phyloP scores from a whole-genome alignment of 805 yeast species.

The Candida golubevii region DNA sequence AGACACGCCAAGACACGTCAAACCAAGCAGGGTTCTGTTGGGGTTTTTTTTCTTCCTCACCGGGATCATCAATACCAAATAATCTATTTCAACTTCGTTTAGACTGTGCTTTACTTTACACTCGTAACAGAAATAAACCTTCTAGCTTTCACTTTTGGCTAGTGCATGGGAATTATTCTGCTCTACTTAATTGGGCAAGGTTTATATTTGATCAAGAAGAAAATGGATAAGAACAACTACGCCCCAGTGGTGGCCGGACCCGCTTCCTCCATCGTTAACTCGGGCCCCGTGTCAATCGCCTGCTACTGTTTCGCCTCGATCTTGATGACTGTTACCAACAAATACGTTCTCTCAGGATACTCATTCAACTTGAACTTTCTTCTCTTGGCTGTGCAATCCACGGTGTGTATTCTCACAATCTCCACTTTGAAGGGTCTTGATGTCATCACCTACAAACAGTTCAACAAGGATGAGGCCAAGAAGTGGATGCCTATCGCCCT shows the following conservation, averaged over 20 bases:
- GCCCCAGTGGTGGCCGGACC: constrained; percentile 19
- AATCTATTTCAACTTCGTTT: no score
- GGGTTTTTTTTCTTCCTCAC: not conserved
- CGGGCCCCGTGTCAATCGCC: constrained; percentile 65
- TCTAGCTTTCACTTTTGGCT: not conserved
- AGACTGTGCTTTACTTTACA: no score
- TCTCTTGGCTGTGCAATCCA: constrained; percentile 81
- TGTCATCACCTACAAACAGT: constrained; percentile 79
- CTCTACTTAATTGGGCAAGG: constrained; percentile 35
- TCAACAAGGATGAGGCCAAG: constrained; percentile 83
- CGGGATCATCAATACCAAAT: no score
- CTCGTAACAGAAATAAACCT: no score
- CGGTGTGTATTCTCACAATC: constrained; percentile 75
- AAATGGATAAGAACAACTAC: constrained; percentile 34
- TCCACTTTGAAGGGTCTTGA: constrained; percentile 68
- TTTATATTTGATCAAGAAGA: constrained; percentile 27
- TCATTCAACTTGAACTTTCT: constrained; percentile 79
- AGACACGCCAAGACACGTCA: constrained; percentile 11
- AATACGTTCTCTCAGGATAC: constrained; percentile 79
- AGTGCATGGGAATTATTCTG: constrained; percentile 40
- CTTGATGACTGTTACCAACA: constrained; percentile 95
- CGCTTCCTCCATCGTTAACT: constrained; percentile 40
- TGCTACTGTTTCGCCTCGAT: constrained; percentile 92
- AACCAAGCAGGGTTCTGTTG: not conserved
- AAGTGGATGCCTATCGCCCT: constrained; percentile 95